Conservation (phyloP, 1,139 yeast genomes). For the Yamadazyma oceani region DNA sequence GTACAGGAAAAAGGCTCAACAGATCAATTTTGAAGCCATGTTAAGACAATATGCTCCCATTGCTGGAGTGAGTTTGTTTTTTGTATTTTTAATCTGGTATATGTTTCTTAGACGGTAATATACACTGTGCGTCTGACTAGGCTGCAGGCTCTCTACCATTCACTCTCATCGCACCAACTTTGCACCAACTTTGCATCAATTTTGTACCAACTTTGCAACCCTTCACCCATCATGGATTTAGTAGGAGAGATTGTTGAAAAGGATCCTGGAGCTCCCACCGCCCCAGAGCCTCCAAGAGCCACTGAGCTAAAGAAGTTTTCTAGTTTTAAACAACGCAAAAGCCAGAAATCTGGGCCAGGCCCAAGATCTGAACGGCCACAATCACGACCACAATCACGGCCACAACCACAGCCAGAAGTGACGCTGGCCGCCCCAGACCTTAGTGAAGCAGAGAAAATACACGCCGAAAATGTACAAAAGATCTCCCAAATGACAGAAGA, state of each 20-base stretch:
- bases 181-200: no score
- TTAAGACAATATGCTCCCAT: conserved; percentile 88
- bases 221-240: conserved; percentile 51
- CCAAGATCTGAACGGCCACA: conserved; percentile 16
- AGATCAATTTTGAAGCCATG: conserved; percentile 86
- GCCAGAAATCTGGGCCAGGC: conserved; percentile 22
- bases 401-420: conserved; percentile 9
- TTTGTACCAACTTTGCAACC: neutral
- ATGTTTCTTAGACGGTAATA: conserved; percentile 46
- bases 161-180: no score
- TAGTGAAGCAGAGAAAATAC: conserved; percentile 69
- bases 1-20: conserved; percentile 85
- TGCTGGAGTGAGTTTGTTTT: conserved; percentile 66
- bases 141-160: no score
- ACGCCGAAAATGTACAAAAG: conserved; percentile 68
- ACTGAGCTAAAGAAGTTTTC: conserved; percentile 40
- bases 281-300: conserved; percentile 23
- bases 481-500: conserved; percentile 63
- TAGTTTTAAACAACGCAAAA: conserved; percentile 29
- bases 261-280: conserved; percentile 42
- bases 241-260: conserved; percentile 77
- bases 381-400: conserved; percentile 1
- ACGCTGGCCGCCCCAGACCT: conserved; percentile 27
- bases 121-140: no score
- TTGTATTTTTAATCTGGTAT: conserved; percentile 84